These are phyloP conservation scores for Pseudogymnoascus sp. DNA, from an alignment of 2,329 filamentous ascomycete species.

Conservation along the genomic window DNA sequence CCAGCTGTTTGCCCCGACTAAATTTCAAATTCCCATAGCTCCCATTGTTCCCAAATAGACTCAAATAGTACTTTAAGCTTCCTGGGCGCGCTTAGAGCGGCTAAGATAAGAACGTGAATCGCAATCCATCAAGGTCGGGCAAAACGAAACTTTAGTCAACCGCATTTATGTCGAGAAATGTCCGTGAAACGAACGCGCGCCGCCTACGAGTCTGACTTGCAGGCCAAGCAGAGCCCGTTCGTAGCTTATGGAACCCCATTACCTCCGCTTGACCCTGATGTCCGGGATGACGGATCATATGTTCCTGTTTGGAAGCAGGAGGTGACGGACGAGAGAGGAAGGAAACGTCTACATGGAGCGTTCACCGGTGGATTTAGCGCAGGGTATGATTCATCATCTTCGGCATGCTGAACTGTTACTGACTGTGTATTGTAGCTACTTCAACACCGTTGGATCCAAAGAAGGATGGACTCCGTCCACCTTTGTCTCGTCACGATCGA, in stretches of 20 bases:
- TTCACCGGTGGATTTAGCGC: slow-evolving; percentile 97
- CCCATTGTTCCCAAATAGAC: background rate
- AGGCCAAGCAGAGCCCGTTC: slow-evolving; percentile 61
- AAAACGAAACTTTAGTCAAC: slow-evolving; percentile 4
- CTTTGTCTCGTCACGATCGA: slow-evolving; percentile 82
- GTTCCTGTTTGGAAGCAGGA: slow-evolving; percentile 98
- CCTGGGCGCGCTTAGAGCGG: slow-evolving; percentile 8
- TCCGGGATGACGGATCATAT: slow-evolving; percentile 83
- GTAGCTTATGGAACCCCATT: slow-evolving; percentile 78
- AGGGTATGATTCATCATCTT: slow-evolving; percentile 52
- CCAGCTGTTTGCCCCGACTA: background rate
- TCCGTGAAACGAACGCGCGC: slow-evolving; percentile 71
- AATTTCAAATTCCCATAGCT: background rate
- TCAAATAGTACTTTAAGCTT: background rate
- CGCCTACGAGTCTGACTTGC: slow-evolving; percentile 67
- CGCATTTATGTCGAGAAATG: slow-evolving; percentile 40
- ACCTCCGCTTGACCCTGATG: slow-evolving; percentile 65
- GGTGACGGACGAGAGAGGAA: slow-evolving; percentile 82
- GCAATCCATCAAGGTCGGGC: slow-evolving; percentile 5
- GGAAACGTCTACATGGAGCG: slow-evolving; percentile 86
- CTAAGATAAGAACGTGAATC: slow-evolving; percentile 6
- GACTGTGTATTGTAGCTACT: slow-evolving; percentile 55
- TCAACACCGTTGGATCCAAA: slow-evolving; percentile 96
- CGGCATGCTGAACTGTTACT: slow-evolving; percentile 25
- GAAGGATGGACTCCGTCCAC: slow-evolving; percentile 93